Percentiles rank a stretch among this genome's conserved stretches.
Conservation (phyloP, 2,329 filamentous ascomycete genomes). For the Talaromyces sp. region DNA sequence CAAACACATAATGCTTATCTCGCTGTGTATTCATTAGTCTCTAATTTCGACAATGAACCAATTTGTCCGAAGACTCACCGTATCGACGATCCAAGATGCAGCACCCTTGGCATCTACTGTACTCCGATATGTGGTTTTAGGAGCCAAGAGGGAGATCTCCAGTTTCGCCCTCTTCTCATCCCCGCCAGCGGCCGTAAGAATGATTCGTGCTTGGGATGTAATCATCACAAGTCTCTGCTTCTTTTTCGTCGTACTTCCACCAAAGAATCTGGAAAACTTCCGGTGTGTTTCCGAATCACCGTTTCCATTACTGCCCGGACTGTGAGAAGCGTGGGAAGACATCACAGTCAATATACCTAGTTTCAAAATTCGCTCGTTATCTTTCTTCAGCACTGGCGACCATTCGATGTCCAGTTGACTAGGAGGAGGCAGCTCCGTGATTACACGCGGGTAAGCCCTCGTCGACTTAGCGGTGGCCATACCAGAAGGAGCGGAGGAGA, state of each 20-base stretch:
- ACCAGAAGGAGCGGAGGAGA: constrained; percentile 36
- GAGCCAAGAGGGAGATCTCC: constrained; percentile 77
- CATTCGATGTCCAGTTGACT: constrained; percentile 97
- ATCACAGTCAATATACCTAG: constrained; percentile 86
- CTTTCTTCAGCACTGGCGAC: constrained; percentile 88
- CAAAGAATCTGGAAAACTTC: constrained; percentile 91
- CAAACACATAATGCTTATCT: constrained; percentile 88
- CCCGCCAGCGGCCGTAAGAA: constrained; percentile 85
- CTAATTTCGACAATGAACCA: neutral
- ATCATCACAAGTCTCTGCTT: constrained; percentile 90
- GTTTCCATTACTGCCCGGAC: constrained; percentile 63
- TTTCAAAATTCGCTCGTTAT: constrained; percentile 91
- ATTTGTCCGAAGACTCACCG: constrained; percentile 59
- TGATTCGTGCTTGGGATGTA: constrained; percentile 83
- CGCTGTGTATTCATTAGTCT: constrained; percentile 52
- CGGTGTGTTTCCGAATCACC: constrained; percentile 66
- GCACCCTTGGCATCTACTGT: constrained; percentile 84
- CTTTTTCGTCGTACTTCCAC: constrained; percentile 86
- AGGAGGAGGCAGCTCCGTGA: constrained; percentile 93
- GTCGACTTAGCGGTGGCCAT: constrained; percentile 42
- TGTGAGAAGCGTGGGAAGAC: constrained; percentile 72
- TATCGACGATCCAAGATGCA: constrained; percentile 86
- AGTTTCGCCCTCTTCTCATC: constrained; percentile 95
- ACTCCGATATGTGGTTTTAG: constrained; percentile 74
- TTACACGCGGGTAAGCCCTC: constrained; percentile 71